Base-by-base conservation (phyloP, 2,329 filamentous ascomycete genomes). In the Fusarium ambrosium region DNA sequence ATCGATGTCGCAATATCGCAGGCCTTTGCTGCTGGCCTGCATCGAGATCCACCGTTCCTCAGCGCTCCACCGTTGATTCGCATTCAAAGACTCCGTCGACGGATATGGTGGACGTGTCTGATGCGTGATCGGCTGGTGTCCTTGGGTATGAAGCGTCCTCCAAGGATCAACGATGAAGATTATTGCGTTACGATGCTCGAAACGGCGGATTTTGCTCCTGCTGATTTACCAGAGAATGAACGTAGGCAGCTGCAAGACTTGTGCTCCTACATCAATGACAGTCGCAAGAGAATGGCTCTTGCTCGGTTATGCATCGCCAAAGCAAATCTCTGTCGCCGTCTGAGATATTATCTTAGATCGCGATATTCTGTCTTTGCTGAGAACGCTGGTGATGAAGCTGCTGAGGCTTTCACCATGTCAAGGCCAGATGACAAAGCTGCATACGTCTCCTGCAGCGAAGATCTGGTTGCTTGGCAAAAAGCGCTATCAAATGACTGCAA, bases 51-150 rank as follows among this genome's bases (percentile, higher is more conserved):
- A 1, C 85, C 84, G 18, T 92, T 91, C 65, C 94, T 93, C 6
- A 91, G 89, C 76, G 94, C 97, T 89, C 89, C 93, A 36, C 82
- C 85, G 2, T 88, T 89, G 62, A 92, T 39, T 5, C 41, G 61
- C 18, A 13, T 93, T 76, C 93, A 95, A 80, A 93, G 91, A 78
- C 86, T 98, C 56, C 97, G 95, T 93, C 97, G 97, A 84, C 89
- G 95, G 56, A 95, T 98, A 77, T 98, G 95, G 95, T 98, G 95
- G 95, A 97, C 94, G 32, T 97, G 94, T 72, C 97, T 97, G 79
- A 97, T 97, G 90, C 92, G 95, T 59, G 95, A 98, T 83, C 93
- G 95, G 56, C 88, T 98, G 48, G 94, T 98, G 69, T 95, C 95
- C 2, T 86, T 98, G 11, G 95, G 95, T 62, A 98, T 98, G 95